Percentiles rank a stretch among this genome's conserved stretches.
These are phyloP conservation scores for Rheum nobile DNA, from an alignment of 148 eudicot genomes.

Conservation along the genomic window DNA sequence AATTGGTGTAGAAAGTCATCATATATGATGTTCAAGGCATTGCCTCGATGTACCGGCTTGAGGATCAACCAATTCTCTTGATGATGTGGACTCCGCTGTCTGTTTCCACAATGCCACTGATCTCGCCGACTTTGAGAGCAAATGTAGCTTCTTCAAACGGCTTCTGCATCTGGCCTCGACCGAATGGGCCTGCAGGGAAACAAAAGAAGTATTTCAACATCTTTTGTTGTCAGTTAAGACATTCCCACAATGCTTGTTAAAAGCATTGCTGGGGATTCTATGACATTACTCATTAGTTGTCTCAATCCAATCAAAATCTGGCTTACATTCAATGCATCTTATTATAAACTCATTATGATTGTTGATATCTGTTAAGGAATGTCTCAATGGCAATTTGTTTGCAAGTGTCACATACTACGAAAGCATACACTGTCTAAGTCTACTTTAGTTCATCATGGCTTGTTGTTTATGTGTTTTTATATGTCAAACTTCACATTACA, in stretches of 20 bases:
- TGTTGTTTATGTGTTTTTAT: too few species aligned
- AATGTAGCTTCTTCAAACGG: conserved; percentile 94
- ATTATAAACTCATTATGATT: not conserved
- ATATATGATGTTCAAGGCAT: not conserved
- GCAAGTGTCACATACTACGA: not conserved
- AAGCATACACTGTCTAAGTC: not conserved
- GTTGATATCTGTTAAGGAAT: not conserved
- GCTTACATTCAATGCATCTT: not conserved
- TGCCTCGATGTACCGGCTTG: not conserved
- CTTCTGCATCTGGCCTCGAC: conserved; percentile 89
- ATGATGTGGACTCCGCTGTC: conserved; percentile 96
- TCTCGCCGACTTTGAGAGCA: conserved; percentile 74
- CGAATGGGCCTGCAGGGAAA: conserved; percentile 53
- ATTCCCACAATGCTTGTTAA: not conserved
- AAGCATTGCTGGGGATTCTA: not conserved
- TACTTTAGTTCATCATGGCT: not conserved
- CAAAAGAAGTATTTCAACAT: not conserved
- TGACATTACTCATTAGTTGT: not conserved
- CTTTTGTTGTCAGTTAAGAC: not conserved
- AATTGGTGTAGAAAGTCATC: not conserved
- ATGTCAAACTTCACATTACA: not conserved
- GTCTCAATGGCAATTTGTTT: not conserved
- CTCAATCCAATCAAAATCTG: not conserved
- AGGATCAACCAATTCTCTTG: conserved; percentile 53
- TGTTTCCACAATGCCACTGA: conserved; percentile 83